A percentile compares a stretch with the other conserved stretches of the same genome.
Evolutionary conservation across 2,329 filamentous ascomycete genomes (phyloP).

Genomic region (Nothomitra cinnamomea): DNA sequence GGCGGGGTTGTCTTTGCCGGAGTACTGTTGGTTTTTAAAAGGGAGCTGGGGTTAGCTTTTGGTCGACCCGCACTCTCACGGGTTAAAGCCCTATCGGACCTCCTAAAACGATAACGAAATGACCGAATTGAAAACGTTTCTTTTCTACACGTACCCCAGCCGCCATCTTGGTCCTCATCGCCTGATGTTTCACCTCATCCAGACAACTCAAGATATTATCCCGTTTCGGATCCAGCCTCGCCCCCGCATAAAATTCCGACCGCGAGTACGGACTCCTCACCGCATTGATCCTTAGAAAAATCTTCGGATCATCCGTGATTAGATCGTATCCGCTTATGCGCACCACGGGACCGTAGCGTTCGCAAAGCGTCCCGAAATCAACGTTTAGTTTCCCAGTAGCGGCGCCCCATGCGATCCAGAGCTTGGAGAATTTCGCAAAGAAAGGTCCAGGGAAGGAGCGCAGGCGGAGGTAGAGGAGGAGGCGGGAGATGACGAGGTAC

Average conservation of each 20-base stretch:
- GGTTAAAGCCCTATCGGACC: no score
- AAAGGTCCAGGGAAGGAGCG: not conserved
- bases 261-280: slow-evolving; percentile 9
- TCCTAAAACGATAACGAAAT: no score
- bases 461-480: no score
- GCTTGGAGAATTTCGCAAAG: not conserved
- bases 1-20: not conserved
- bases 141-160: slow-evolving; percentile 5
- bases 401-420: not conserved
- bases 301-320: not conserved
- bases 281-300: slow-evolving; percentile 10
- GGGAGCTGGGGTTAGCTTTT: not conserved
- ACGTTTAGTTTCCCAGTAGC: not conserved
- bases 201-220: slow-evolving; percentile 10
- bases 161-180: slow-evolving; percentile 9
- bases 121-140: no score
- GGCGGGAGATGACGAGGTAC: no score
- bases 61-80: no score
- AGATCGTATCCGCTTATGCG: not conserved
- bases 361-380: not conserved
- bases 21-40: not conserved
- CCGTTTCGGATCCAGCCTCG: slow-evolving; percentile 8
- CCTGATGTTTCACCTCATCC: slow-evolving; percentile 9
- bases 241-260: slow-evolving; percentile 9
- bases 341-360: not conserved